A percentile compares a stretch with the other conserved stretches of the same genome.
Evolutionary conservation across 2,329 filamentous ascomycete genomes (phyloP).

Genomic region (Diaporthe caulivora): DNA sequence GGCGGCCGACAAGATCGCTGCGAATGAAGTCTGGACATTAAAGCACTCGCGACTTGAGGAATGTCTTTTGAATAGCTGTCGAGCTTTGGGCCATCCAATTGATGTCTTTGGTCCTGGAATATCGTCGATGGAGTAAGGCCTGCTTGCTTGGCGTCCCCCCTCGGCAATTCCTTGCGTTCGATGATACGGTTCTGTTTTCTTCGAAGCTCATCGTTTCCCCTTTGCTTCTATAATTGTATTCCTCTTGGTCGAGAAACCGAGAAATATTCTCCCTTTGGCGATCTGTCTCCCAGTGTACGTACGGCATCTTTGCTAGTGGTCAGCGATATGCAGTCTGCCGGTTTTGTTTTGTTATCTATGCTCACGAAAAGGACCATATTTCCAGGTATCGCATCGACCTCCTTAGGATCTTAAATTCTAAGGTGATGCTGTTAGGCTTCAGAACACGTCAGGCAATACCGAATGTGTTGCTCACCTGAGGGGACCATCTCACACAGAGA

Average conservation of each 20-base stretch:
- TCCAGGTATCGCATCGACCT: neutral
- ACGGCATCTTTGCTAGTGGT: slow-evolving; percentile 7
- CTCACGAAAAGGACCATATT: slow-evolving; percentile 24
- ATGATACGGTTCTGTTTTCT: neutral
- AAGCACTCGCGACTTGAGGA: neutral
- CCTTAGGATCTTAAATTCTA: neutral
- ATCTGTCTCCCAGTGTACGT: slow-evolving; percentile 31
- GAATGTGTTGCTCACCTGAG: neutral
- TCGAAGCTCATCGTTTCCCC: neutral
- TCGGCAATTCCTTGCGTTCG: neutral
- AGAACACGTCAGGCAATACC: neutral
- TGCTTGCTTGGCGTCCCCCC: neutral
- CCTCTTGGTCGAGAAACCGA: neutral
- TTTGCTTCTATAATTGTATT: neutral
- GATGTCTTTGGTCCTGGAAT: neutral
- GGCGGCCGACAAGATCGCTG: neutral
- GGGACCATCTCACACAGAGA: slow-evolving; percentile 10
- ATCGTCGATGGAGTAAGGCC: neutral
- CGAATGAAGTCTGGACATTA: neutral
- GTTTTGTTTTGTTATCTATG: neutral
- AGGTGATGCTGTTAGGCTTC: neutral
- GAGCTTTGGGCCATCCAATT: neutral
- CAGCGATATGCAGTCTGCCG: neutral
- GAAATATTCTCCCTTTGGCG: neutral
- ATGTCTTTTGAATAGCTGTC: neutral